Evolutionary conservation across 345 rosid species (phyloP).

Genomic region (Nasturtium officinale): DNA sequence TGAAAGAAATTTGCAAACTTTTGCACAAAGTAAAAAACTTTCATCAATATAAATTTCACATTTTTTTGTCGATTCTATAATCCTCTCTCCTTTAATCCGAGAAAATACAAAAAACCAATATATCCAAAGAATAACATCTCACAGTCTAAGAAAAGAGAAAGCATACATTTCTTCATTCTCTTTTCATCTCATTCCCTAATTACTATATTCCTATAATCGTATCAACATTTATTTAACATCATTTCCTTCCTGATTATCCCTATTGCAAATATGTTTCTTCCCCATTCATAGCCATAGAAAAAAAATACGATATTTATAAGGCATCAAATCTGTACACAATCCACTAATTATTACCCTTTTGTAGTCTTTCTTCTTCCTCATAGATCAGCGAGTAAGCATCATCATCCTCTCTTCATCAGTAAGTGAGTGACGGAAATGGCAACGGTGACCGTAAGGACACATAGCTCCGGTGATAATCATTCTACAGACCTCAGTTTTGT

Average conservation of each 20-base stretch:
- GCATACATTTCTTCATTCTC: constrained; percentile 23
- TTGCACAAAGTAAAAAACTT: constrained; percentile 11
- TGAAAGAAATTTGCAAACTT: neutral
- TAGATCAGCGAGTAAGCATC: constrained; percentile 41
- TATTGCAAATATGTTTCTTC: constrained; percentile 1
- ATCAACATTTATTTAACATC: constrained; percentile 30
- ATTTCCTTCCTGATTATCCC: constrained; percentile 12
- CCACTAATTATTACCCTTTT: constrained; percentile 32
- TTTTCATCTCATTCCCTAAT: constrained; percentile 19
- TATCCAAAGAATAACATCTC: constrained; percentile 15
- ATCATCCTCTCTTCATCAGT: constrained; percentile 65
- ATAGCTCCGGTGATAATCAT: constrained; percentile 67
- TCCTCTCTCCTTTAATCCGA: neutral
- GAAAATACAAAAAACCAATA: constrained; percentile 7
- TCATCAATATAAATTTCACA: constrained; percentile 9
- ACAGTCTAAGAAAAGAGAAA: constrained; percentile 16
- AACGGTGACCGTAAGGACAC: constrained; percentile 92
- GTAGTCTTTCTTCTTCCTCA: constrained; percentile 10
- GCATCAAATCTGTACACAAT: constrained; percentile 38
- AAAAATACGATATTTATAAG: constrained; percentile 31
- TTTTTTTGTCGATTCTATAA: constrained; percentile 2
- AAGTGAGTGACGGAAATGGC: constrained; percentile 94
- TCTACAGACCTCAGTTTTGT: constrained; percentile 83
- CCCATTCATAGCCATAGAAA: constrained; percentile 3
- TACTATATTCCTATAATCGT: constrained; percentile 27